These are phyloP conservation scores for Chlamydomonas reinhardtii DNA, from an alignment of 163 green algal genomes.

Conservation along the genomic window DNA sequence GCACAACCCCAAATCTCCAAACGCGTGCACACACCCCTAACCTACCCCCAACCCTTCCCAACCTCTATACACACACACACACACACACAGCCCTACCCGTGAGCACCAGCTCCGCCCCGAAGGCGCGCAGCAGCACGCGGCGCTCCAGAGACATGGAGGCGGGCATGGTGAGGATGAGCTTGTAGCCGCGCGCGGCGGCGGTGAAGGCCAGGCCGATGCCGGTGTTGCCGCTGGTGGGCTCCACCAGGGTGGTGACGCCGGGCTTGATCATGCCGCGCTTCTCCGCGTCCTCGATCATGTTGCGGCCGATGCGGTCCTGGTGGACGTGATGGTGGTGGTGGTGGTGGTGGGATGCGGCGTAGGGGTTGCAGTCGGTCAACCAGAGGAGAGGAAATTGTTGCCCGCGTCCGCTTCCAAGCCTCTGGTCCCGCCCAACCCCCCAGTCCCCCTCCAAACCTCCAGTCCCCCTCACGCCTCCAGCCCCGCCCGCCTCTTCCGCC, in stretches of 20 bases:
- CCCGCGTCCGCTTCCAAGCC: too few relatives aligned
- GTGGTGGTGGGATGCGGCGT: slow-evolving; percentile 18
- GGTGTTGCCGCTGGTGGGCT: slow-evolving; percentile 92
- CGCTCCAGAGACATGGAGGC: slow-evolving; percentile 97
- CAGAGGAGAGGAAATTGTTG: too few relatives aligned
- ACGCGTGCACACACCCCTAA: not conserved
- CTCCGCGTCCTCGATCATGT: slow-evolving; percentile 96
- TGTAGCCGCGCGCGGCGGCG: slow-evolving; percentile 88
- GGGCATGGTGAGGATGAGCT: slow-evolving; percentile 97
- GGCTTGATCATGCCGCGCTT: slow-evolving; percentile 84
- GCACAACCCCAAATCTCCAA: too few relatives aligned
- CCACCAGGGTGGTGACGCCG: slow-evolving; percentile 83
- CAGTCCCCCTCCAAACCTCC: too few relatives aligned
- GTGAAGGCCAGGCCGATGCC: slow-evolving; percentile 91
- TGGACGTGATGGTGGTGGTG: too few relatives aligned
- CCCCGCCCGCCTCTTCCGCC: too few relatives aligned
- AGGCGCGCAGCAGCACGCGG: slow-evolving; percentile 88
- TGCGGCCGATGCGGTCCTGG: slow-evolving; percentile 93
- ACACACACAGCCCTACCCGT: slow-evolving; percentile 43
- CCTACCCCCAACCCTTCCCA: not conserved
- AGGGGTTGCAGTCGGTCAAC: too few relatives aligned
- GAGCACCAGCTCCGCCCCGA: slow-evolving; percentile 67
- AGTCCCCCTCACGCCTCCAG: too few relatives aligned
- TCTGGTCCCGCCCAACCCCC: too few relatives aligned
- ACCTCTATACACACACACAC: not conserved